phyloP scores from a whole-genome alignment of 2,329 filamentous ascomycete species.

The Calonectria honghensis region DNA sequence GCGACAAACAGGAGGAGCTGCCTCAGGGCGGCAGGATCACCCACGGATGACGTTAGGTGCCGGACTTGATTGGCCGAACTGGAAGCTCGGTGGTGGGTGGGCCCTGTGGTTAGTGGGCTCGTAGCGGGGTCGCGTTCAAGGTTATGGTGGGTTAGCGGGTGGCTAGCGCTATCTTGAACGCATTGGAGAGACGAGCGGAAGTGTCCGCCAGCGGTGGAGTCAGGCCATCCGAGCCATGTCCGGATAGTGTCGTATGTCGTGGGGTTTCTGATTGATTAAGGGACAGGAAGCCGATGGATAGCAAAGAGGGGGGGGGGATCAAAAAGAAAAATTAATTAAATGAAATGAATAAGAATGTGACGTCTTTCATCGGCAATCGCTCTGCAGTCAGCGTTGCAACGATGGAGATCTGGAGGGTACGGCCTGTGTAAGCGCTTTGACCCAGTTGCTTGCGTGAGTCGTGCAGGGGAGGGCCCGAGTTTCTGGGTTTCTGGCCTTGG shows the following conservation, averaged over 20 bases:
- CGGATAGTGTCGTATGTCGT: conserved; percentile 7
- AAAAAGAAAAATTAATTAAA: neutral
- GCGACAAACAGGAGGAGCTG: conserved; percentile 26
- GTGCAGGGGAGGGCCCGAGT: conserved; percentile 15
- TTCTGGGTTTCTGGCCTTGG: conserved; percentile 14
- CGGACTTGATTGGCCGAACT: conserved; percentile 12
- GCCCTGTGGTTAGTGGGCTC: neutral
- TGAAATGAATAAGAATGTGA: conserved; percentile 13
- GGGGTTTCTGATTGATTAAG: conserved; percentile 13
- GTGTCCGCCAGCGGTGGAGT: conserved; percentile 19
- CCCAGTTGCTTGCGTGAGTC: conserved; percentile 2
- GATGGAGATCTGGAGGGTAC: conserved; percentile 17
- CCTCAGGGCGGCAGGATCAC: conserved; percentile 18
- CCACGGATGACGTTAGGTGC: conserved; percentile 31
- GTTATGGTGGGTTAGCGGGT: conserved; percentile 18
- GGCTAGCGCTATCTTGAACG: neutral
- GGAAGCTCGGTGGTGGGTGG: conserved; percentile 4
- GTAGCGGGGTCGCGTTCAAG: conserved; percentile 1
- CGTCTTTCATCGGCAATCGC: conserved; percentile 14
- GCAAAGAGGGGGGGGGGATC: too few relatives aligned
- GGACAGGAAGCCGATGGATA: neutral
- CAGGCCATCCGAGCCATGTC: neutral
- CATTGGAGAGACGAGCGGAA: conserved; percentile 19
- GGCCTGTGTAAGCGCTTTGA: conserved; percentile 13
- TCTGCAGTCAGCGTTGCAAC: conserved; percentile 20